A percentile compares a stretch with the other conserved stretches of the same genome.
Evolutionary conservation across 345 rosid species (phyloP).

Genomic region (Crucihimalaya himalaica): DNA sequence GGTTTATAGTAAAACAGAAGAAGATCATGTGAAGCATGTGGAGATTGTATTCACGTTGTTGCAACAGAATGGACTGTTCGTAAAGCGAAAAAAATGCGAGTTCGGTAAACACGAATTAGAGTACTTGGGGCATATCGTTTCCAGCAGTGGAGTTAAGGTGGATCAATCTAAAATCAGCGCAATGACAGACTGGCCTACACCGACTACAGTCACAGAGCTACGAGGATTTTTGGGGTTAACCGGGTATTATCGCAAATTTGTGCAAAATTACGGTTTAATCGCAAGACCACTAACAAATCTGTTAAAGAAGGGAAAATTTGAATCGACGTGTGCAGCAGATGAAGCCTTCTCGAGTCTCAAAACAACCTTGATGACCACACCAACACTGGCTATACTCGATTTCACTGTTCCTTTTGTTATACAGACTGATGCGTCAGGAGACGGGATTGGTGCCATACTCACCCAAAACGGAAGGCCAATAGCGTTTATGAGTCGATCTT

Average conservation of each 20-base stretch:
- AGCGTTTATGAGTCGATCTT: too few relatives aligned
- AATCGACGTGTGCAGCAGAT: too few relatives aligned
- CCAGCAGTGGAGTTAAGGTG: background rate
- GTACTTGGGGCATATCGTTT: background rate
- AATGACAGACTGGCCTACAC: background rate
- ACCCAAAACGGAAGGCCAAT: too few relatives aligned
- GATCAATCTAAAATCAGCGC: background rate
- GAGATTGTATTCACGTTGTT: rapidly evolving
- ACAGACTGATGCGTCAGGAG: too few relatives aligned
- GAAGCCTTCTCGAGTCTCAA: too few relatives aligned
- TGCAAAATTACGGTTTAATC: too few relatives aligned
- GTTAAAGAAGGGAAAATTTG: too few relatives aligned
- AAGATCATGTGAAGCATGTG: background rate
- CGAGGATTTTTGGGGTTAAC: background rate
- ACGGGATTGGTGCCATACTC: too few relatives aligned
- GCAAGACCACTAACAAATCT: too few relatives aligned
- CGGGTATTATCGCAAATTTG: background rate
- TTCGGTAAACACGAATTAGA: background rate
- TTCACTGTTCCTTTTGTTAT: too few relatives aligned
- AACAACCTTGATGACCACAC: too few relatives aligned
- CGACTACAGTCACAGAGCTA: background rate
- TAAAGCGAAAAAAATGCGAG: background rate
- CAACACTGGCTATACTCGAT: too few relatives aligned
- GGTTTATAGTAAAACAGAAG: background rate
- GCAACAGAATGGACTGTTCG: background rate